Base-by-base conservation (phyloP, 2,329 filamentous ascomycete species). In the Neonectria sp. region DNA sequence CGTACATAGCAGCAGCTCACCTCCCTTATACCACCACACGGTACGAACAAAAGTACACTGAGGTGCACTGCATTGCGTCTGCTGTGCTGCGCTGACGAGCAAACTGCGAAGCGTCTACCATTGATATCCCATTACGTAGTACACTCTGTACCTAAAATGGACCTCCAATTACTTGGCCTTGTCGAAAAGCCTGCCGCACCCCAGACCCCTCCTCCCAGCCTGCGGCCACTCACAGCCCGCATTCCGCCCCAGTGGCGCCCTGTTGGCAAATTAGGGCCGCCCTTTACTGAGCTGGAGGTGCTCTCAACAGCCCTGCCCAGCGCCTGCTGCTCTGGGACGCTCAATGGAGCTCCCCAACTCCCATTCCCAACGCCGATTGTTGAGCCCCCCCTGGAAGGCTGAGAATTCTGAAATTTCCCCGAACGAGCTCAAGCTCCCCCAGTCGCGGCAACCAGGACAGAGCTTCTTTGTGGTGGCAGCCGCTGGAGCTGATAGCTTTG, bases 221-320 rank as follows among this genome's bases (percentile, higher is more conserved):
- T 13, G 21, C 37, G 13, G 29, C 61, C 61, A 64, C 37, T 59
- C 49, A 46, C 31, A 31, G 15, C 29, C 6, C 56, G 48, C 51
- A 48, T 49, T 11, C 24, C 29, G 31, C 62, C 63, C 63, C 56
- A 21, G 61, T 59, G 63, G 63, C 63, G 55, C 56, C 51, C n/a
- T 21, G 62, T 51, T 55, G 56, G 62, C 56, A 60, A 65, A 65
- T 60, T 60, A 62, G 31, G 52, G 52, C 35, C 40, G 43, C 43
- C 56, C 40, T 24, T 61, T 61, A 9, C 49, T 58, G 40, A 31
- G 25, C 40, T 57, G 40, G 53, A n/a, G 21, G 11, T 56, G 53
- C 53, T 37, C 60, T 62, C 60, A 62, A 62, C 60, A 43, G 52
- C 52, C 52, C 45, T 61, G 29, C n/a, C 51, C 29, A 33, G 49